phyloP scores from a whole-genome alignment of 78 protist genomes.

The Neovahlkampfia damariscottae region DNA sequence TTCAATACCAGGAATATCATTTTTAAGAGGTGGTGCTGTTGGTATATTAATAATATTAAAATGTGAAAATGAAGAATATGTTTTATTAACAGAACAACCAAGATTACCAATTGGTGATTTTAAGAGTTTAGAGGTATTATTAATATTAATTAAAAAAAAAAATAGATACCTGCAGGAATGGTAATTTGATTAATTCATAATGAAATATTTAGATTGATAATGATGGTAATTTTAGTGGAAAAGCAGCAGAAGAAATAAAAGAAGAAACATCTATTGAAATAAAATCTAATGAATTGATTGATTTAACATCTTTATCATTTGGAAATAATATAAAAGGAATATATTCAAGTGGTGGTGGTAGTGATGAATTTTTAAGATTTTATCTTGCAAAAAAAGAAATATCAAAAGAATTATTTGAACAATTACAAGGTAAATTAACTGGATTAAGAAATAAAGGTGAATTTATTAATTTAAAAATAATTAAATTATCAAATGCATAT shows the following conservation, averaged over 20 bases:
- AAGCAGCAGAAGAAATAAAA: slow-evolving; percentile 5
- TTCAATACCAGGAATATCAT: neutral
- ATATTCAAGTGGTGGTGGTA: neutral
- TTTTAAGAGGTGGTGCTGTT: slow-evolving; percentile 1
- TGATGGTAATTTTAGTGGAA: neutral
- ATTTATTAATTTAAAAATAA: neutral
- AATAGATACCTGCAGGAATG: slow-evolving; percentile 4
- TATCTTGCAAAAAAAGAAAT: neutral
- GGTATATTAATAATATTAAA: neutral
- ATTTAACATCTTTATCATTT: neutral
- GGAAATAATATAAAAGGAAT: neutral
- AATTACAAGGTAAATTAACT: neutral
- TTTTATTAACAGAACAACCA: neutral
- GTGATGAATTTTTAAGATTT: neutral
- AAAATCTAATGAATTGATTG: neutral
- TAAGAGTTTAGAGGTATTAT: no score
- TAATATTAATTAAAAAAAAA: neutral
- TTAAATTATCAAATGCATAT: neutral
- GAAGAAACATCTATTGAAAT: neutral
- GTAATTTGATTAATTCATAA: no score
- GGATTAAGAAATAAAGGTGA: neutral
- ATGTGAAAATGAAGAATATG: neutral
- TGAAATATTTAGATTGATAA: no score
- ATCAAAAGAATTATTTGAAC: neutral
- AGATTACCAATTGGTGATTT: neutral